Percentiles rank a stretch among this genome's conserved stretches.
Conservation (phyloP, 73 alveolate species). For the Stentor roeselii region DNA sequence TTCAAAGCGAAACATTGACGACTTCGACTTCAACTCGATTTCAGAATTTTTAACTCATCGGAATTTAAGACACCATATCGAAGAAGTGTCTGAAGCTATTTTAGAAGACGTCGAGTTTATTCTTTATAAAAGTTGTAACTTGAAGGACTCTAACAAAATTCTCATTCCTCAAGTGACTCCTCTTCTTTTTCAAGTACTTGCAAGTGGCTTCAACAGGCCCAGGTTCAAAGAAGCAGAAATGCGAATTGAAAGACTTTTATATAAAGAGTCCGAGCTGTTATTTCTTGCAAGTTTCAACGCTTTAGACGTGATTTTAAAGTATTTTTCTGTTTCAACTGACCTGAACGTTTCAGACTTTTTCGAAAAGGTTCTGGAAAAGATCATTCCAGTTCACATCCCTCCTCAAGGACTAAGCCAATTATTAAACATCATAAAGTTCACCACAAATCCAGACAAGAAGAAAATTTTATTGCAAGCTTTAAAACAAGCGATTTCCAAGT, state of each 20-base stretch:
- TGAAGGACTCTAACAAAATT: background rate
- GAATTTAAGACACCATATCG: background rate
- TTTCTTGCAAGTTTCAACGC: background rate
- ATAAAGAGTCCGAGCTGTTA: background rate
- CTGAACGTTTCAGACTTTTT: background rate
- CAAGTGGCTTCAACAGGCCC: background rate
- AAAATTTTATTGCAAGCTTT: background rate
- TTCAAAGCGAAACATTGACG: background rate
- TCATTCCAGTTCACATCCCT: background rate
- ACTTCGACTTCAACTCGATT: background rate
- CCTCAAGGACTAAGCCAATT: background rate
- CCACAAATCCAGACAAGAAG: background rate
- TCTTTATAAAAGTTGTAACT: too few species aligned
- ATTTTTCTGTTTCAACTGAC: background rate
- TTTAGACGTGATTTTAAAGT: background rate
- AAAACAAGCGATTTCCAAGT: background rate
- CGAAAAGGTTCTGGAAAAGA: background rate
- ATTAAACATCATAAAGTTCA: too few species aligned
- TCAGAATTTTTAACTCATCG: background rate
- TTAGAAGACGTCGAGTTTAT: background rate
- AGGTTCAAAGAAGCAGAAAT: background rate
- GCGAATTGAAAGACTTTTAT: background rate
- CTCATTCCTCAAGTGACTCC: background rate
- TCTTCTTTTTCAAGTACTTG: background rate
- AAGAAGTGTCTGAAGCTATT: background rate